These are phyloP conservation scores for Kwoniella sp. DNA, from an alignment of 768 basidiomycete genomes.

Conservation along the genomic window DNA sequence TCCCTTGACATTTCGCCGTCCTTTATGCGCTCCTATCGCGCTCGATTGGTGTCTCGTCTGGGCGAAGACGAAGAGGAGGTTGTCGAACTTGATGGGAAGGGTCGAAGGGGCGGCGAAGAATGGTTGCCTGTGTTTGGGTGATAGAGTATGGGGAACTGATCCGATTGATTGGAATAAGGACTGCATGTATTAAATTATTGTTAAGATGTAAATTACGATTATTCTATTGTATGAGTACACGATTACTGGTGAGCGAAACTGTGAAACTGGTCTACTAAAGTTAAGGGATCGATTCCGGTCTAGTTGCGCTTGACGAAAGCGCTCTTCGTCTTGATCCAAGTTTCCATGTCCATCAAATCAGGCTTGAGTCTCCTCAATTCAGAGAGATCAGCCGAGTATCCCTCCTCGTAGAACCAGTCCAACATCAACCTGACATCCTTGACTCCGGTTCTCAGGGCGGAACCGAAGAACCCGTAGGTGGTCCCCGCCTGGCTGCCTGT, in stretches of 20 bases:
- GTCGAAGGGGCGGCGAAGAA: conserved; percentile 32
- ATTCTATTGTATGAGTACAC: not conserved
- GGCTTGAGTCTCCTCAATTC: conserved; percentile 13
- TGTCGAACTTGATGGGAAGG: conserved; percentile 32
- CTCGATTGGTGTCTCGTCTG: conserved; percentile 28
- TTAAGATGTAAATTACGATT: not conserved
- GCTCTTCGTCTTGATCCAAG: conserved; percentile 17
- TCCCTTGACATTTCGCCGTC: conserved; percentile 40
- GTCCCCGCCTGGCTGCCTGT: conserved; percentile 3
- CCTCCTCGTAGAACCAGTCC: conserved; percentile 18
- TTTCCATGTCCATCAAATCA: conserved; percentile 14
- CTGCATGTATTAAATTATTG: not conserved
- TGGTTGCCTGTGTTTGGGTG: conserved; percentile 39
- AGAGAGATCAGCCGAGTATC: conserved; percentile 4
- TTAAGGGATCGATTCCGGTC: not conserved
- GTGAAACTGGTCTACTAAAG: not conserved
- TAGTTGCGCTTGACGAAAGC: conserved; percentile 12
- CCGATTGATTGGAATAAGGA: too few species aligned
- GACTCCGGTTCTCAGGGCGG: not conserved
- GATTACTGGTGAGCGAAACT: too few species aligned
- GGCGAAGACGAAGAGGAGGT: conserved; percentile 37
- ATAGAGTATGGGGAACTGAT: too few species aligned
- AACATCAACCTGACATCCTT: conserved; percentile 23
- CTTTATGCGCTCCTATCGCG: conserved; percentile 38
- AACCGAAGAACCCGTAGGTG: conserved; percentile 13